Percentiles rank a stretch among this genome's conserved stretches.
phyloP scores from a whole-genome alignment of 1,139 yeast genomes.

The Hemisphaericaspora xylofermentans region DNA sequence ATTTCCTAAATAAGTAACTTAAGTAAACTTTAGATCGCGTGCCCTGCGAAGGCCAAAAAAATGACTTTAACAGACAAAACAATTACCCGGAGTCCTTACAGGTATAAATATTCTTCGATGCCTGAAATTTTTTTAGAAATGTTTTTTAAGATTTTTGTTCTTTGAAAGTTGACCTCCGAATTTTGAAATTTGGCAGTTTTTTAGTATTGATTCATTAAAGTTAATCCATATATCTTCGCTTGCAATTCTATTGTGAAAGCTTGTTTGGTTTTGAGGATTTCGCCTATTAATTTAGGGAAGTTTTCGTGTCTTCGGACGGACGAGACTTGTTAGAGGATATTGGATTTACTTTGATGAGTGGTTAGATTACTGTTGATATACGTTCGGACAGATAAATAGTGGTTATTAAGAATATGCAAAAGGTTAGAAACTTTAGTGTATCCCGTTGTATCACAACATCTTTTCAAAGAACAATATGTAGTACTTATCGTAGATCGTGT shows the following conservation, averaged over 20 bases:
- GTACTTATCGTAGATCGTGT: no score
- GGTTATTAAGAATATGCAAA: conserved; percentile 50
- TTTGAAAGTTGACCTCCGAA: conserved; percentile 43
- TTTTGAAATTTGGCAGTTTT: conserved; percentile 33
- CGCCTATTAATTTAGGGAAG: conserved; percentile 58
- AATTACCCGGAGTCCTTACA: conserved; percentile 4
- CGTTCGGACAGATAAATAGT: conserved; percentile 48
- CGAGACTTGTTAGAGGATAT: conserved; percentile 17
- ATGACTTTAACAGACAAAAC: no score
- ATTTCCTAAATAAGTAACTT: neutral
- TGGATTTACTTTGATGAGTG: conserved; percentile 17
- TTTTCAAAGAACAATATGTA: conserved; percentile 3
- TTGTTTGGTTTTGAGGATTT: conserved; percentile 18
- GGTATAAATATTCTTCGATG: conserved; percentile 1
- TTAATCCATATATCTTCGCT: neutral
- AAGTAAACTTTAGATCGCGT: no score
- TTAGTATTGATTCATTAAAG: conserved; percentile 15
- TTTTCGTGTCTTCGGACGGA: conserved; percentile 12
- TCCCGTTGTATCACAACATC: conserved; percentile 63
- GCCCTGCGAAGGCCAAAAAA: neutral
- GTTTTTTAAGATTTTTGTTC: conserved; percentile 18
- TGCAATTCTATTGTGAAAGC: conserved; percentile 14
- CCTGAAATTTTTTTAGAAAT: conserved; percentile 5
- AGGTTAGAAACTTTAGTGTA: conserved; percentile 41
- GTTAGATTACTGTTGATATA: conserved; percentile 38